These are phyloP conservation scores for Neofusicoccum sp. DNA, from an alignment of 2,329 filamentous ascomycete species.

Conservation along the genomic window DNA sequence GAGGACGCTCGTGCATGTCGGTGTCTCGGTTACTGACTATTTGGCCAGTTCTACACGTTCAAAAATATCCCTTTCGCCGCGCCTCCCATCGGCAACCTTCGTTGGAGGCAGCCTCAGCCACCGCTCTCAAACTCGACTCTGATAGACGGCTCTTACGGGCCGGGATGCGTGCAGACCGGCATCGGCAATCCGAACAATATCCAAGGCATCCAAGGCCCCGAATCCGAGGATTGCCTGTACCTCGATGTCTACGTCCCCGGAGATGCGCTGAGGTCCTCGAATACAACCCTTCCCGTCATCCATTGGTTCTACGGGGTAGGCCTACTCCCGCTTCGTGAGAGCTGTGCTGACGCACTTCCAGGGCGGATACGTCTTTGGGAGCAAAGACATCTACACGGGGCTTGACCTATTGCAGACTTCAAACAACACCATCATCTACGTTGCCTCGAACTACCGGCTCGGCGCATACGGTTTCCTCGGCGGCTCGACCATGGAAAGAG, in stretches of 20 bases:
- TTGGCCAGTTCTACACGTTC: constrained; percentile 34
- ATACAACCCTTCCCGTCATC: constrained; percentile 43
- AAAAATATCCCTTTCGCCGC: constrained; percentile 47
- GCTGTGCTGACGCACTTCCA: constrained; percentile 18
- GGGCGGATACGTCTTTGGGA: constrained; percentile 41
- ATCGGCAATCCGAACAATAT: constrained; percentile 2
- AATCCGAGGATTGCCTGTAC: constrained; percentile 50
- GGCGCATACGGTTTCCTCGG: constrained; percentile 48
- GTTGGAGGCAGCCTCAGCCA: constrained; percentile 43
- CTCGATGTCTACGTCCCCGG: constrained; percentile 51
- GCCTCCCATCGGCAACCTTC: constrained; percentile 40
- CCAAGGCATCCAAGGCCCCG: not conserved
- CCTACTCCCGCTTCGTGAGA: constrained; percentile 15
- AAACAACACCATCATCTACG: constrained; percentile 48
- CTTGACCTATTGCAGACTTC: constrained; percentile 35
- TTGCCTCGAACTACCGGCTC: constrained; percentile 49
- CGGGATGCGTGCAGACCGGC: constrained; percentile 1
- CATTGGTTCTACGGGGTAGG: constrained; percentile 45
- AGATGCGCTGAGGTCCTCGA: constrained; percentile 39
- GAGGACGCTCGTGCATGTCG: no score
- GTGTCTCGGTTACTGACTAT: constrained; percentile 8
- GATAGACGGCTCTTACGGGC: not conserved
- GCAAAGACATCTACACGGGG: constrained; percentile 44
- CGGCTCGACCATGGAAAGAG: constrained; percentile 44
- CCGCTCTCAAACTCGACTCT: constrained; percentile 21